These are phyloP conservation scores for Diversispora eburnea DNA, from an alignment of 192 early-diverging fungal genomes.

Conservation along the genomic window DNA sequence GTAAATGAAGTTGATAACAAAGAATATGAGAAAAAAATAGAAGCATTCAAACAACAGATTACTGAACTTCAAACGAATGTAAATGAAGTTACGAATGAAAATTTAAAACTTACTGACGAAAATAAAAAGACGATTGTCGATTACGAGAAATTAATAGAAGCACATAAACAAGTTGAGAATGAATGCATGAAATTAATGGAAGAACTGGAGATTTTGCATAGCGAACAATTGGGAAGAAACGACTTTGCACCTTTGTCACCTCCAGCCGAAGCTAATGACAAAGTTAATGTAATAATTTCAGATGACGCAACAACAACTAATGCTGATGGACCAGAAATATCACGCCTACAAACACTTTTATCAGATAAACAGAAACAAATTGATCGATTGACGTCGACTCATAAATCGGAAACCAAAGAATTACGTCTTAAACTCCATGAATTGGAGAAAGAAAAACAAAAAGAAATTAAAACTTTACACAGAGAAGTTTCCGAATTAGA, in stretches of 20 bases:
- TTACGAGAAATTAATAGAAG: slow-evolving; percentile 52
- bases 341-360: slow-evolving; percentile 37
- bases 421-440: slow-evolving; percentile 51
- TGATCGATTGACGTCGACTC: slow-evolving; percentile 42
- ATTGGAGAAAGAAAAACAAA: slow-evolving; percentile 56
- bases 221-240: slow-evolving; percentile 44
- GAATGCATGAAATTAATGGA: slow-evolving; percentile 72
- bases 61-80: slow-evolving; percentile 46
- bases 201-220: slow-evolving; percentile 69
- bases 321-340: slow-evolving; percentile 31
- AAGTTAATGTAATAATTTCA: not conserved
- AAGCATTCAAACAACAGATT: slow-evolving; percentile 42
- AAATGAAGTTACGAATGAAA: slow-evolving; percentile 47
- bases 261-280: not conserved
- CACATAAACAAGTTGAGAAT: slow-evolving; percentile 64
- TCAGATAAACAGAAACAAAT: slow-evolving; percentile 45
- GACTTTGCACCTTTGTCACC: not conserved
- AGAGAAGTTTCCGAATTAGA: slow-evolving; percentile 67
- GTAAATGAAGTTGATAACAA: slow-evolving; percentile 39
- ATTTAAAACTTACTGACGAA: slow-evolving; percentile 42
- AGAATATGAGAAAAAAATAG: slow-evolving; percentile 32
- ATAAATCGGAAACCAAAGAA: slow-evolving; percentile 50
- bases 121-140: slow-evolving; percentile 54
- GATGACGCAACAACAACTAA: slow-evolving; percentile 20
- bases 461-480: slow-evolving; percentile 55